Base-by-base conservation (phyloP, 495 filamentous ascomycete genomes). In the Aspergillus nanangensis region DNA sequence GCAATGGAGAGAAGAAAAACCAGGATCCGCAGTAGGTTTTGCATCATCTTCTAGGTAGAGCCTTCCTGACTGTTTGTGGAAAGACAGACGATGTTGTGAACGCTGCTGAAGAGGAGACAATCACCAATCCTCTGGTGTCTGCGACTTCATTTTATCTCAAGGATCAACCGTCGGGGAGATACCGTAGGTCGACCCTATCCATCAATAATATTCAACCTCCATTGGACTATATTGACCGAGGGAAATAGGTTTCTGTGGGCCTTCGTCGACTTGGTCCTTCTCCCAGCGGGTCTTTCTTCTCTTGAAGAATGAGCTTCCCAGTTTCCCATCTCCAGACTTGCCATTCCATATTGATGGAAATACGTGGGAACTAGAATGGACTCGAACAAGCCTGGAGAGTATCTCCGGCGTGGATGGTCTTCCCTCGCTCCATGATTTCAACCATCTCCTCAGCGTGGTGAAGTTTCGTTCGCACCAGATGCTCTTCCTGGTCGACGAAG, bases 91-190 rank as follows among this genome's bases (percentile, higher is more conserved):
- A n/a, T n/a, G n/a, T n/a, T n/a, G n/a, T n/a, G n/a, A n/a, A n/a
- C n/a, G n/a, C n/a, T n/a, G n/a, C n/a, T n/a, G n/a, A n/a, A n/a
- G 24, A 43, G 19, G 24, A 29, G 15, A 23, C 14, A 2, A 43
- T 43, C 24, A 43, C 41, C 23, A 43, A 43, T 18, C 41, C 41
- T 32, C 41, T 43, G 25, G 41, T 43, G 3, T 43, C 41, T 31
- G 25, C 41, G 15, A 32, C 41, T 3, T 43, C 41, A 5, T 43
- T 43, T 18, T 43, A 43, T 14, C 41, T 43, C 7, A 43, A 33
- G 13, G 41, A 43, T 15, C n/a, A 4, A 11, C n/a, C n/a, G n/a
- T 17, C 24, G 7, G 41, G 41, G 3, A 7, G 13, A 15, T 43
- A 32, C 13, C 8, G 41, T 43, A 33, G 13, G 41, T 32, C 8